Percentiles rank a stretch among this genome's conserved stretches.
Evolutionary conservation across 2,329 filamentous ascomycete species (phyloP).

Genomic region (Neofusicoccum kwambonambiense): DNA sequence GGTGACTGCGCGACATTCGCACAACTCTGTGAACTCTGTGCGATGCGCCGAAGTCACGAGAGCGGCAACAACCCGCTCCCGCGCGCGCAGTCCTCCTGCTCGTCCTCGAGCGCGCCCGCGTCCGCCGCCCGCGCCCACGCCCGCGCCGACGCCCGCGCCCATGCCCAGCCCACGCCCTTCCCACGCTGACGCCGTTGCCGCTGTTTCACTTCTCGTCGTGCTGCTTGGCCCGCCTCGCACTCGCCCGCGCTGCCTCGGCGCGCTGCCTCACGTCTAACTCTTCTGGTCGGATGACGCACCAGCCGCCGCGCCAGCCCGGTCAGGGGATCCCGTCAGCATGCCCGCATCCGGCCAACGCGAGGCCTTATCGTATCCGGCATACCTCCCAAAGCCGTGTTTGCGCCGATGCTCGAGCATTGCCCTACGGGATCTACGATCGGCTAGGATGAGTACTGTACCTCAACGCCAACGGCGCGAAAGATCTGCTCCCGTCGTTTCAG

Average conservation of each 20-base stretch:
- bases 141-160: not conserved
- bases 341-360: not conserved
- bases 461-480: slow-evolving; percentile 72
- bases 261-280: not conserved
- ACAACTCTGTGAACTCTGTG: slow-evolving; percentile 9
- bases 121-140: not conserved
- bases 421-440: slow-evolving; percentile 25
- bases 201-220: slow-evolving; percentile 14
- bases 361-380: slow-evolving; percentile 15
- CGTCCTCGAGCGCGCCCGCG: not conserved
- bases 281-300: slow-evolving; percentile 17
- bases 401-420: slow-evolving; percentile 18
- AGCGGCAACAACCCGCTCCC: no score
- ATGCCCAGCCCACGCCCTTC: not conserved
- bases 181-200: slow-evolving; percentile 2
- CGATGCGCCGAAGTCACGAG: not conserved
- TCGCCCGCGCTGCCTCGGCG: slow-evolving; percentile 4
- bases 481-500: slow-evolving; percentile 73
- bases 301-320: slow-evolving; percentile 10
- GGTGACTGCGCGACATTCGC: slow-evolving; percentile 2
- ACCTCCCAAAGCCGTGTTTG: slow-evolving; percentile 18
- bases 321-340: slow-evolving; percentile 11
- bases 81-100: no score
- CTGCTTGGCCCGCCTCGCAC: not conserved
- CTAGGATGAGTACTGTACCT: slow-evolving; percentile 81